These are phyloP conservation scores for Austroboletus eburneus DNA, from an alignment of 768 basidiomycete genomes.

Conservation along the genomic window DNA sequence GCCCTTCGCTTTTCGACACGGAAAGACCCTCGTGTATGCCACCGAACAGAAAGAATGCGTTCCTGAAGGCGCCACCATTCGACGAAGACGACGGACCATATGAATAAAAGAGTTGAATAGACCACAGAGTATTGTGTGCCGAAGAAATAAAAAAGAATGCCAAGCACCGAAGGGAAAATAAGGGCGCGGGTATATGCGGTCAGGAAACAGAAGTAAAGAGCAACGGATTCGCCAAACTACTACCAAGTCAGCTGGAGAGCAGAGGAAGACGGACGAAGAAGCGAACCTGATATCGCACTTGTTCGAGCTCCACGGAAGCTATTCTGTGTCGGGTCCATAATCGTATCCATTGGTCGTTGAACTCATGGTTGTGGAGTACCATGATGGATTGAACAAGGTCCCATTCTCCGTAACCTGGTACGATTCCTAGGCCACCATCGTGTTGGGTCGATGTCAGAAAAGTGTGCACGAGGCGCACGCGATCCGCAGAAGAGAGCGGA, in stretches of 20 bases:
- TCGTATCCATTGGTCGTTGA: constrained; percentile 77
- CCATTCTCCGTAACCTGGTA: constrained; percentile 70
- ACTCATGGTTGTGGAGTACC: constrained; percentile 77
- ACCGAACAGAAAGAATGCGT: constrained; percentile 74
- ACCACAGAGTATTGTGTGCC: constrained; percentile 68
- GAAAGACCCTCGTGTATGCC: constrained; percentile 75
- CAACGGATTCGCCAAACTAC: constrained; percentile 76
- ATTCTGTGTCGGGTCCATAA: constrained; percentile 67
- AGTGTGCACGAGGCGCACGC: constrained; percentile 72
- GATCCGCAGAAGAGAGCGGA: constrained; percentile 64
- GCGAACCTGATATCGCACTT: constrained; percentile 67
- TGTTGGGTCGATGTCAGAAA: constrained; percentile 63
- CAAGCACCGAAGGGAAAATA: constrained; percentile 68
- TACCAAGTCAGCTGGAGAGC: neutral
- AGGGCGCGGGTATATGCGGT: constrained; percentile 80
- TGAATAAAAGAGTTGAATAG: constrained; percentile 70
- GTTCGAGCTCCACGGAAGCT: constrained; percentile 59
- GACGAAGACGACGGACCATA: constrained; percentile 85
- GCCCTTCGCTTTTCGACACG: constrained; percentile 71
- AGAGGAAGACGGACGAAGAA: neutral
- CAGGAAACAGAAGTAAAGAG: constrained; percentile 88
- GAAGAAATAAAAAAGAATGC: constrained; percentile 65
- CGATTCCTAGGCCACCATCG: constrained; percentile 86
- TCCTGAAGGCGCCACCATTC: constrained; percentile 92
- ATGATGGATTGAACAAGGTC: constrained; percentile 76